Evolutionary conservation across 805 yeast genomes (phyloP).

Genomic region (Spathaspora boniae): DNA sequence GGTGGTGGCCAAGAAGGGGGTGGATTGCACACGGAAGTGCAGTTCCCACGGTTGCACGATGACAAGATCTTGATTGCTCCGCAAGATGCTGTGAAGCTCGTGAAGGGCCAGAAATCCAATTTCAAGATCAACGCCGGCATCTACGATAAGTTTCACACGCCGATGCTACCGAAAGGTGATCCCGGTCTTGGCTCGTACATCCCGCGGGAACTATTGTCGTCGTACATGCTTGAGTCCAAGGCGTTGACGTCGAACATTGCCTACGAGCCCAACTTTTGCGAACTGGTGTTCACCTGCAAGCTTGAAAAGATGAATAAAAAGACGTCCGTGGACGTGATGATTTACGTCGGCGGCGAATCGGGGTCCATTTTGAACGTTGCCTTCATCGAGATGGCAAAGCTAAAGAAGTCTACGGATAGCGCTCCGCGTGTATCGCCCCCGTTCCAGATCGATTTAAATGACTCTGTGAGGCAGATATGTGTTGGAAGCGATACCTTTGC

Average conservation of each 20-base stretch:
- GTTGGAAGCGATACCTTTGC: not conserved
- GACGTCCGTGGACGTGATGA: constrained; percentile 14
- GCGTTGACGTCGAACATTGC: constrained; percentile 21
- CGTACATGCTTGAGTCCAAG: constrained; percentile 14
- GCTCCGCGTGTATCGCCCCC: constrained; percentile 6
- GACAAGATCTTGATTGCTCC: constrained; percentile 7
- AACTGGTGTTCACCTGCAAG: too few species aligned
- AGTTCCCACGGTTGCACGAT: constrained; percentile 22
- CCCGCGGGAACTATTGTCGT: constrained; percentile 5
- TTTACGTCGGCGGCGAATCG: constrained; percentile 28
- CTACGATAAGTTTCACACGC: constrained; percentile 11
- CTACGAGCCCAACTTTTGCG: constrained; percentile 36
- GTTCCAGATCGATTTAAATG: constrained; percentile 22
- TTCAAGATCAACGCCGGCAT: constrained; percentile 12
- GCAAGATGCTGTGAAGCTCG: not conserved
- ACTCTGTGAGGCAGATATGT: constrained; percentile 39
- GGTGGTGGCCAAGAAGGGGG: not conserved
- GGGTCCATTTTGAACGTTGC: constrained; percentile 27
- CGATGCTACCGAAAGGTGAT: constrained; percentile 1
- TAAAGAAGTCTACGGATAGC: not conserved
- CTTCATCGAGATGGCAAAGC: not conserved
- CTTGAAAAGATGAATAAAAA: not conserved
- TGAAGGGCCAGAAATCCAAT: not conserved
- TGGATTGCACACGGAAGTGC: constrained; percentile 14
- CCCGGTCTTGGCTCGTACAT: constrained; percentile 1